These are phyloP conservation scores for Phytophthora aleatoria DNA, from an alignment of 352 stramenopile genomes.

Conservation along the genomic window DNA sequence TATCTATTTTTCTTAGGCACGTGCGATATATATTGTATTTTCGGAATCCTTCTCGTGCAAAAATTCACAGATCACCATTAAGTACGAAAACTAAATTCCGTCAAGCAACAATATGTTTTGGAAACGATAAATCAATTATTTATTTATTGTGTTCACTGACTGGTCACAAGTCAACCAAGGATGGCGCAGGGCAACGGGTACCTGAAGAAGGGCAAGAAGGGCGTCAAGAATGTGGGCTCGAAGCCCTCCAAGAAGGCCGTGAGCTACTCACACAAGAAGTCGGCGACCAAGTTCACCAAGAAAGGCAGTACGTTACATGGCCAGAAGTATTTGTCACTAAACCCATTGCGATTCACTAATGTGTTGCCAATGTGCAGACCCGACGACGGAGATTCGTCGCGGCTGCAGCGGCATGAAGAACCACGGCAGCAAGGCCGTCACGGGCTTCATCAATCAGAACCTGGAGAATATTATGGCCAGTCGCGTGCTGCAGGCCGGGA, in stretches of 20 bases:
- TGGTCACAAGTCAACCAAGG: conserved; percentile 9
- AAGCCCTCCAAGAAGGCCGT: conserved; percentile 77
- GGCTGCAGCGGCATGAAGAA: conserved; percentile 77
- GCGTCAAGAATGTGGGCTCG: conserved; percentile 71
- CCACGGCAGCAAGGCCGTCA: conserved; percentile 75
- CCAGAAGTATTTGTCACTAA: neutral
- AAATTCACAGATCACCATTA: too few species aligned
- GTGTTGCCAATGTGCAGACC: conserved; percentile 43
- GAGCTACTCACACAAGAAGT: conserved; percentile 81
- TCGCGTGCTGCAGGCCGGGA: conserved; percentile 76
- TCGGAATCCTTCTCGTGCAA: too few species aligned
- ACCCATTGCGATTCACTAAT: neutral
- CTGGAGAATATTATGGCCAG: conserved; percentile 89
- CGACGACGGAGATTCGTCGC: conserved; percentile 81
- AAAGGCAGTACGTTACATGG: conserved; percentile 78
- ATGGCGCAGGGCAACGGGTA: conserved; percentile 86
- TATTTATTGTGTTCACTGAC: conserved; percentile 8
- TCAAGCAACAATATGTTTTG: too few species aligned
- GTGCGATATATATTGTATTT: too few species aligned
- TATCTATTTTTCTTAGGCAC: too few species aligned
- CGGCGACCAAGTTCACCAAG: conserved; percentile 86
- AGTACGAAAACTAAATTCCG: too few species aligned
- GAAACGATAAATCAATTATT: too few species aligned
- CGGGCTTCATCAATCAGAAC: conserved; percentile 87
- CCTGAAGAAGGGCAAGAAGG: conserved; percentile 79